phyloP scores from a whole-genome alignment of 345 rosid genomes.

The Passiflora organensis region DNA sequence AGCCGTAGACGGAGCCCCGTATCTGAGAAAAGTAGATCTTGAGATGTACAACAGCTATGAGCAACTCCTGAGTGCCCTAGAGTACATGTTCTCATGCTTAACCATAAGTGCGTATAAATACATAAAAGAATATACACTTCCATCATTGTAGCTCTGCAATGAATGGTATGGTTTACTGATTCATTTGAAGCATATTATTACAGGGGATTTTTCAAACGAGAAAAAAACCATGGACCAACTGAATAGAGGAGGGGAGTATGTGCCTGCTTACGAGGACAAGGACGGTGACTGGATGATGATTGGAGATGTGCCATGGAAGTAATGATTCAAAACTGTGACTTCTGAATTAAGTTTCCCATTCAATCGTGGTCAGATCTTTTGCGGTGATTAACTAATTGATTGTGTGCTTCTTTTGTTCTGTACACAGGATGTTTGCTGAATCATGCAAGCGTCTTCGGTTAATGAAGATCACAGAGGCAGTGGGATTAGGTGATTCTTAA shows the following conservation, averaged over 20 bases:
- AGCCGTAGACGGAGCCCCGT: slow-evolving; percentile 70
- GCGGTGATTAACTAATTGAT: too few relatives aligned
- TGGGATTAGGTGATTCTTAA: slow-evolving; percentile 29
- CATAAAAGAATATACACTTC: neutral
- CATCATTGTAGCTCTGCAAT: neutral
- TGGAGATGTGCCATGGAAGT: slow-evolving; percentile 96
- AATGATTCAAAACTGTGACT: slow-evolving; percentile 25
- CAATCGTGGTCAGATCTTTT: neutral
- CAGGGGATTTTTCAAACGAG: slow-evolving; percentile 41
- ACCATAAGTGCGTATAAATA: slow-evolving; percentile 26
- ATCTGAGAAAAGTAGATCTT: slow-evolving; percentile 65
- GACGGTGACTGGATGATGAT: slow-evolving; percentile 88
- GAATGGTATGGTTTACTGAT: neutral
- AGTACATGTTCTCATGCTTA: slow-evolving; percentile 51
- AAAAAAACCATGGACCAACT: slow-evolving; percentile 26
- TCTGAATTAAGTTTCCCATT: neutral
- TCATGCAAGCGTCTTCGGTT: slow-evolving; percentile 63
- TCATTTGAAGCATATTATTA: neutral
- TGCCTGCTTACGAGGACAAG: slow-evolving; percentile 69
- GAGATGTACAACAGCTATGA: slow-evolving; percentile 39
- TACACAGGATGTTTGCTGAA: slow-evolving; percentile 54
- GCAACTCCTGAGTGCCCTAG: slow-evolving; percentile 41
- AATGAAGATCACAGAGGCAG: slow-evolving; percentile 55
- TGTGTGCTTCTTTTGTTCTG: neutral
- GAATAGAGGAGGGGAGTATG: slow-evolving; percentile 45